These are phyloP conservation scores for Termitomyces sp. DNA, from an alignment of 768 basidiomycete species.

Conservation along the genomic window DNA sequence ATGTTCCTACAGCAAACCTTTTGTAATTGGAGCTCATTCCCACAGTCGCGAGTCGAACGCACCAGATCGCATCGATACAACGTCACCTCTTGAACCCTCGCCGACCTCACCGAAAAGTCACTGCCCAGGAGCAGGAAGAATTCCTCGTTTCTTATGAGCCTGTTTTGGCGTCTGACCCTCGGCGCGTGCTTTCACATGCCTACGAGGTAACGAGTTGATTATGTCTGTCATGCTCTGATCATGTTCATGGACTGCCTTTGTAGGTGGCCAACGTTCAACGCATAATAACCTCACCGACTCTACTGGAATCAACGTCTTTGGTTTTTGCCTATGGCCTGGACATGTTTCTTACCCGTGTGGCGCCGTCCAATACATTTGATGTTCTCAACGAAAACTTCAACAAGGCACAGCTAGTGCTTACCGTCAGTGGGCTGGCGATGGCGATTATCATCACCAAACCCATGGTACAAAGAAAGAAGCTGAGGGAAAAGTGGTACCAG, in stretches of 20 bases:
- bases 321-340: constrained; percentile 86
- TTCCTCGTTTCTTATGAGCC: constrained; percentile 83
- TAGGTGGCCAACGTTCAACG: constrained; percentile 65
- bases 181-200: constrained; percentile 41
- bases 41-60: constrained; percentile 69
- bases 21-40: neutral
- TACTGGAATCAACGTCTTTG: constrained; percentile 89
- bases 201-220: constrained; percentile 29
- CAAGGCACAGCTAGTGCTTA: constrained; percentile 84
- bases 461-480: constrained; percentile 64
- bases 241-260: neutral
- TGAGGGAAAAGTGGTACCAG: constrained; percentile 70
- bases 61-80: constrained; percentile 72
- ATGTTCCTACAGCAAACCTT: constrained; percentile 16
- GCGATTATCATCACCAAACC: constrained; percentile 83
- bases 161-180: constrained; percentile 65
- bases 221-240: neutral
- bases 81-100: constrained; percentile 77
- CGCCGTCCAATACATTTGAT: constrained; percentile 90
- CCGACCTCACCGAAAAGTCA: constrained; percentile 69
- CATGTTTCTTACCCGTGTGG: constrained; percentile 79
- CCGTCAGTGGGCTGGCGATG: constrained; percentile 60
- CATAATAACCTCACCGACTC: constrained; percentile 75
- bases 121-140: constrained; percentile 78
- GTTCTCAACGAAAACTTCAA: constrained; percentile 90